These are phyloP conservation scores for Effrenium voratum DNA, from an alignment of 73 alveolate genomes.

Conservation along the genomic window DNA sequence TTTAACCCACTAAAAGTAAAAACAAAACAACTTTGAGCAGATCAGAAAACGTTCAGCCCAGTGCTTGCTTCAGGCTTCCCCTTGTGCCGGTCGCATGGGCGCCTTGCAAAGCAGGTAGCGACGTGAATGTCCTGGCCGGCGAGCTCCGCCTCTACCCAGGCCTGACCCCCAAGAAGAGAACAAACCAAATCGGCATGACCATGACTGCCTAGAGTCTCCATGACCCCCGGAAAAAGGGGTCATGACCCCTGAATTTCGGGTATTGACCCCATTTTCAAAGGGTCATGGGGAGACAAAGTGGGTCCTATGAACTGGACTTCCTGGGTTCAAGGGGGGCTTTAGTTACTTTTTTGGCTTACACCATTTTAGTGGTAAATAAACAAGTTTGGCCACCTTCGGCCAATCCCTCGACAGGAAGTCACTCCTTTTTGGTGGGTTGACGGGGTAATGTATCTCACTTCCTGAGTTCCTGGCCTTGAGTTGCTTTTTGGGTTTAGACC, in stretches of 20 bases:
- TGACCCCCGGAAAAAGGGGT: not conserved
- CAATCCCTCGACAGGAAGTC: too few species aligned
- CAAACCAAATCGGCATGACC: not conserved
- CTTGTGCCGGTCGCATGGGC: not conserved
- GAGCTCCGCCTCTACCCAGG: conserved; percentile 87
- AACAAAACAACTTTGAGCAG: not conserved
- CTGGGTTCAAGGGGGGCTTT: too few species aligned
- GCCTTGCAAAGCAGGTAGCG: not conserved
- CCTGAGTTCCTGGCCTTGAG: too few species aligned
- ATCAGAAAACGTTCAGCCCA: not conserved
- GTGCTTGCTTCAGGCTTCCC: not conserved
- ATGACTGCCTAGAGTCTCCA: not conserved
- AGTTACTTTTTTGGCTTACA: too few species aligned
- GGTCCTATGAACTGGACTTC: too few species aligned
- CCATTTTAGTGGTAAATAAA: too few species aligned
- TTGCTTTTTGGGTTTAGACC: too few species aligned
- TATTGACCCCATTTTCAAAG: too few species aligned
- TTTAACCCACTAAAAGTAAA: not conserved
- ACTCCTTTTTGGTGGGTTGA: too few species aligned
- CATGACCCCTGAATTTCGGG: not conserved
- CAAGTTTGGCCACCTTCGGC: too few species aligned
- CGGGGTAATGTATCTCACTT: too few species aligned
- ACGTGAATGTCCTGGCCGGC: conserved; percentile 17
- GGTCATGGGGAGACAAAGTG: too few species aligned
- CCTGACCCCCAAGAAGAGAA: not conserved